These are phyloP conservation scores for Globisporangium orthogonon DNA, from an alignment of 352 stramenopile species.

Conservation along the genomic window DNA sequence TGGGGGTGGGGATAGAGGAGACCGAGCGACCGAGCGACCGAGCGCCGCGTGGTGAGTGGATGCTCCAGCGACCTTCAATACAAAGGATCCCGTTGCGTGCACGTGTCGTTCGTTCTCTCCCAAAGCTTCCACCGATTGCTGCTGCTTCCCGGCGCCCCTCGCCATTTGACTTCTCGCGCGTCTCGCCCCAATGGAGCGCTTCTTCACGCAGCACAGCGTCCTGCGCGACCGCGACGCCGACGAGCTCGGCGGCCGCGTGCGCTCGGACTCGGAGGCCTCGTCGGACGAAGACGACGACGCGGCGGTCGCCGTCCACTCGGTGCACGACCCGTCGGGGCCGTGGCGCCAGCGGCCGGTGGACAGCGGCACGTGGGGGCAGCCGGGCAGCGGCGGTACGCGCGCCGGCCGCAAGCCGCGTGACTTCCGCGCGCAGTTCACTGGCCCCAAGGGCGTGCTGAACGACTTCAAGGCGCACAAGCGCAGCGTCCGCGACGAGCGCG, in stretches of 20 bases:
- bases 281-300: constrained; percentile 29
- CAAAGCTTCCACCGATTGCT: not conserved
- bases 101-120: not conserved
- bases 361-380: constrained; percentile 40
- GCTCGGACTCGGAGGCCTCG: constrained; percentile 65
- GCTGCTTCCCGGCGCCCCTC: not conserved
- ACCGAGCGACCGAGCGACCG: too few species aligned
- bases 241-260: constrained; percentile 33
- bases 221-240: constrained; percentile 67
- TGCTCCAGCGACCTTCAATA: not conserved
- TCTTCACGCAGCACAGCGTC: constrained; percentile 75
- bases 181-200: constrained; percentile 51
- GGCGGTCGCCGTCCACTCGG: constrained; percentile 49
- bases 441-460: constrained; percentile 75
- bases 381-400: constrained; percentile 20
- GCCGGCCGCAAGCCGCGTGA: constrained; percentile 26
- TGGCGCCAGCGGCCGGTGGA: constrained; percentile 52
- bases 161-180: too few species aligned
- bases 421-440: constrained; percentile 63
- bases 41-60: too few species aligned
- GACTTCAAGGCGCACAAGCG: constrained; percentile 81
- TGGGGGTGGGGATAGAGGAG: not conserved
- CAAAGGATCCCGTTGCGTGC: too few species aligned
- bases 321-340: constrained; percentile 59
- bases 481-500: constrained; percentile 44